Evolutionary conservation across 352 stramenopile genomes (phyloP).

Genomic region (Peronospora destructor): DNA sequence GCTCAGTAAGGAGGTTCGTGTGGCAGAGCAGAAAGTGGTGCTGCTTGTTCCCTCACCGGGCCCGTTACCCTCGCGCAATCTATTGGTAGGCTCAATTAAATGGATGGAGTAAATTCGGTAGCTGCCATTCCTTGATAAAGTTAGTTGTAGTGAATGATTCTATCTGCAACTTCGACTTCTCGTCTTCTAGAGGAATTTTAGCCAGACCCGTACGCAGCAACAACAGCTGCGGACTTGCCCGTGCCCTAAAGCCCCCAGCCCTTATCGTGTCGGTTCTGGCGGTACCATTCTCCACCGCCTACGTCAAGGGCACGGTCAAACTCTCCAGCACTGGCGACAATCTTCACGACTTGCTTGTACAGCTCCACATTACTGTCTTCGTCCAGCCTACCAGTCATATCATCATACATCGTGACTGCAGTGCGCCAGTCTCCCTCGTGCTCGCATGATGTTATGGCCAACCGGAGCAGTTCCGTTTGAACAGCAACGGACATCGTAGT

Average conservation of each 20-base stretch:
- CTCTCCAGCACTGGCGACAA: slow-evolving; percentile 75
- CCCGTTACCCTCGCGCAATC: slow-evolving; percentile 66
- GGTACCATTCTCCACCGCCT: slow-evolving; percentile 80
- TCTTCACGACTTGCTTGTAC: slow-evolving; percentile 79
- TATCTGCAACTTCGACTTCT: not conserved
- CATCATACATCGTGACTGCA: slow-evolving; percentile 71
- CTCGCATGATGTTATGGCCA: slow-evolving; percentile 57
- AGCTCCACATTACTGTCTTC: slow-evolving; percentile 59
- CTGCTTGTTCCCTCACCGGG: slow-evolving; percentile 79
- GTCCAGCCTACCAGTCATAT: slow-evolving; percentile 49
- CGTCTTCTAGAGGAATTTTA: not conserved
- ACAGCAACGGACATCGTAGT: slow-evolving; percentile 42
- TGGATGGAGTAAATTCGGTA: slow-evolving; percentile 60
- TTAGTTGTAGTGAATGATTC: slow-evolving; percentile 19
- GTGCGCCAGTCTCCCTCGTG: slow-evolving; percentile 59
- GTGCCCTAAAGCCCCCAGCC: slow-evolving; percentile 41
- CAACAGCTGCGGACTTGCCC: slow-evolving; percentile 1
- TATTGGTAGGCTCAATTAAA: slow-evolving; percentile 79
- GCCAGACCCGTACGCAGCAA: not conserved
- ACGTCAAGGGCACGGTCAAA: slow-evolving; percentile 82
- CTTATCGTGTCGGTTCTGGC: slow-evolving; percentile 64
- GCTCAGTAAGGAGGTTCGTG: slow-evolving; percentile 65
- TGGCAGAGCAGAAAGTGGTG: slow-evolving; percentile 71
- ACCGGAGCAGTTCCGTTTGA: slow-evolving; percentile 40
- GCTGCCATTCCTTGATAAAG: slow-evolving; percentile 10